Percentiles rank a stretch among this genome's conserved stretches.
These are phyloP conservation scores for Amanita brunnescens DNA, from an alignment of 768 basidiomycete genomes.

Conservation along the genomic window DNA sequence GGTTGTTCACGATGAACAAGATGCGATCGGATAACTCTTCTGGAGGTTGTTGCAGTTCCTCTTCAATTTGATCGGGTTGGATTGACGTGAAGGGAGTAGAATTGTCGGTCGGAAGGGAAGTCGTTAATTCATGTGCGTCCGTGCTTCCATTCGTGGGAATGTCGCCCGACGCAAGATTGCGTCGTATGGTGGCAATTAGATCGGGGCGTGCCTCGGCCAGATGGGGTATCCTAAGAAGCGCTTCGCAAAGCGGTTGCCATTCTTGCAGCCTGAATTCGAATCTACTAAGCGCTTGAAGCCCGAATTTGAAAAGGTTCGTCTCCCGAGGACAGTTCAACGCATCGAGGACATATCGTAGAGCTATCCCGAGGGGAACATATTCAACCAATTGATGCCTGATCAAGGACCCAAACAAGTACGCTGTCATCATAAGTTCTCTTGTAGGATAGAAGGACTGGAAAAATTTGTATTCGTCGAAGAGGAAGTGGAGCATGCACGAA, in stretches of 20 bases:
- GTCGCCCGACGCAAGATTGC: constrained; percentile 53
- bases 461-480: constrained; percentile 99
- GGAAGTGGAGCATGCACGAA: constrained; percentile 99
- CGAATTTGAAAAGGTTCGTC: constrained; percentile 92
- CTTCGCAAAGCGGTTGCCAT: constrained; percentile 90
- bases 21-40: constrained; percentile 91
- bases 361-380: constrained; percentile 90
- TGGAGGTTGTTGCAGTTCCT: constrained; percentile 57
- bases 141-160: constrained; percentile 30
- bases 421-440: constrained; percentile 92
- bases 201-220: constrained; percentile 83
- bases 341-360: constrained; percentile 93
- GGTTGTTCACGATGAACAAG: constrained; percentile 96
- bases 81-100: constrained; percentile 69
- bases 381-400: constrained; percentile 92
- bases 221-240: constrained; percentile 79
- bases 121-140: constrained; percentile 24
- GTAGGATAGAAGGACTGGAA: constrained; percentile 94
- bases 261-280: constrained; percentile 84
- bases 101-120: constrained; percentile 27
- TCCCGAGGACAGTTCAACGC: constrained; percentile 87
- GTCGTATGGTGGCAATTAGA: constrained; percentile 59
- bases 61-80: constrained; percentile 58
- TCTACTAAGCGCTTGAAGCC: constrained; percentile 79
- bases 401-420: constrained; percentile 90